phyloP scores from a whole-genome alignment of 2,329 filamentous ascomycete species.

The Ascochyta koolunga region DNA sequence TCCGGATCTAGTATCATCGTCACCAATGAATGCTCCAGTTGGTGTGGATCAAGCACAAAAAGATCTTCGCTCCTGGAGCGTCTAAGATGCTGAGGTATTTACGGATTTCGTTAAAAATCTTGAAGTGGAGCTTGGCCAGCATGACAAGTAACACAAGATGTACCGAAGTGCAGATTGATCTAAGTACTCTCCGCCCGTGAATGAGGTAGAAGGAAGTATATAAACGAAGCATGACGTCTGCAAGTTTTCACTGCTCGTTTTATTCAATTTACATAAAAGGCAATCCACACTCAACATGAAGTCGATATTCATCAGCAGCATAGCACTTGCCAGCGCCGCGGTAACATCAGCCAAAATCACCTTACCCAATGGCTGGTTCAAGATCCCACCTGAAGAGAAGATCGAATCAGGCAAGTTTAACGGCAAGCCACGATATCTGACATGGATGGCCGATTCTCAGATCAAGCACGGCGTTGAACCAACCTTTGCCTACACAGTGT shows the following conservation, averaged over 20 bases:
- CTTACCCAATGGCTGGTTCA: conserved; percentile 24
- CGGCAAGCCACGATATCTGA: conserved; percentile 20
- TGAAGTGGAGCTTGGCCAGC: conserved; percentile 4
- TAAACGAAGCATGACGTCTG: not conserved
- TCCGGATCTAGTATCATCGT: not conserved
- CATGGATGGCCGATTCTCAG: conserved; percentile 31
- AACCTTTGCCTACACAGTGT: conserved; percentile 25
- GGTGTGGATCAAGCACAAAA: conserved; percentile 4
- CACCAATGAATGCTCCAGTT: not conserved
- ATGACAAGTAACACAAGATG: not conserved
- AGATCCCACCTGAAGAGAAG: conserved; percentile 17
- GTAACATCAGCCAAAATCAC: conserved; percentile 18
- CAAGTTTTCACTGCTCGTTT: too few species aligned
- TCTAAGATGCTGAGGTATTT: conserved; percentile 3
- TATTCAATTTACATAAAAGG: not conserved
- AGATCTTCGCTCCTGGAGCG: not conserved
- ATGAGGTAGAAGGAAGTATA: not conserved
- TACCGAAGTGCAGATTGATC: not conserved
- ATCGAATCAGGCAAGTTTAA: conserved; percentile 16
- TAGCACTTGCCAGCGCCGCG: conserved; percentile 14
- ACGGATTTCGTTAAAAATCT: not conserved
- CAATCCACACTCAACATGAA: conserved; percentile 7
- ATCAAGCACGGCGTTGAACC: conserved; percentile 31
- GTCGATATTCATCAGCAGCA: conserved; percentile 3
- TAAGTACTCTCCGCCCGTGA: not conserved